These are phyloP conservation scores for Suillus brevipes DNA, from an alignment of 768 basidiomycete genomes.

Conservation along the genomic window DNA sequence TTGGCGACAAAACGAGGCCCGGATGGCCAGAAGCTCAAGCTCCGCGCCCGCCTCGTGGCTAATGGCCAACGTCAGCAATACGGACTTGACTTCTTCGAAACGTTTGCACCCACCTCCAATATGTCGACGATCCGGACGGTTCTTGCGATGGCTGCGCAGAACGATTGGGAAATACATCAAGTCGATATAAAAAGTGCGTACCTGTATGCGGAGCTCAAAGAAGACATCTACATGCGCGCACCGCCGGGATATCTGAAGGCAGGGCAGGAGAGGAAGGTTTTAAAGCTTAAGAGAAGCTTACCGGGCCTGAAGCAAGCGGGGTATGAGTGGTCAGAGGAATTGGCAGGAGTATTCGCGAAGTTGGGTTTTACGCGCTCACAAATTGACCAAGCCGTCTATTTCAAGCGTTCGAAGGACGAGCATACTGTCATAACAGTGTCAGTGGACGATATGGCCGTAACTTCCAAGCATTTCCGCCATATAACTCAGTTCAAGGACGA, in stretches of 20 bases:
- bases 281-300: constrained; percentile 20
- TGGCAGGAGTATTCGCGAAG: not conserved
- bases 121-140: not conserved
- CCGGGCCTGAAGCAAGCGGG: constrained; percentile 33
- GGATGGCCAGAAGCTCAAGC: not conserved
- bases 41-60: not conserved
- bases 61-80: not conserved
- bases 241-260: constrained; percentile 27
- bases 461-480: too few species aligned
- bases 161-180: too few species aligned
- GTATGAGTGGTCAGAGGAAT: constrained; percentile 30
- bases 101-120: not conserved
- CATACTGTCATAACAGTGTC: not conserved
- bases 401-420: not conserved
- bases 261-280: constrained; percentile 23
- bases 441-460: too few species aligned
- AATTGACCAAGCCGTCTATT: not conserved
- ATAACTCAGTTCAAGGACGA: too few species aligned
- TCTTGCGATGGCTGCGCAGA: too few species aligned
- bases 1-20: not conserved
- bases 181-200: too few species aligned
- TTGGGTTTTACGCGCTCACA: not conserved
- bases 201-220: constrained; percentile 7
- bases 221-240: constrained; percentile 39
- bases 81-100: constrained; percentile 24